Base-by-base conservation (phyloP, 1,284 basidiomycete genomes). In the Earliella scabrosa region DNA sequence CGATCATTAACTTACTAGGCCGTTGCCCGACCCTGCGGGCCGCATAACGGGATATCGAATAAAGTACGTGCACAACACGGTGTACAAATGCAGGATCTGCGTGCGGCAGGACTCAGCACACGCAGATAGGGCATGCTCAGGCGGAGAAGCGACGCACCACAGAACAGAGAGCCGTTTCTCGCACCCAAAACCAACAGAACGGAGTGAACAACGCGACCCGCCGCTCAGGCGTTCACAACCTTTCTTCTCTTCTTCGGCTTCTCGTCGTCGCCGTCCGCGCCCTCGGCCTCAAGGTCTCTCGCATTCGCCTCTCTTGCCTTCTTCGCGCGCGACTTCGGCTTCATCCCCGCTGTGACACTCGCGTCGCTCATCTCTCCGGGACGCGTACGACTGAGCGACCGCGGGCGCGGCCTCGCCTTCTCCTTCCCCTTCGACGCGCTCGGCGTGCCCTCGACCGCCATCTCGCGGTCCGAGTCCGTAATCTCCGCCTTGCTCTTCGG, bases 401-500 rank as follows among this genome's bases (percentile, higher is more conserved):
- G 66, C 54, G 62, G 55, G 47, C 55, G 47, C 41, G 55, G 57
- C 55, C 54, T 60, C 56, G 36, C 53, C 50, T 60, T 65, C 59
- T 62, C 60, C 50, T 60, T 56, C 27, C 41, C 41, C 41, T 50
- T 29, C 38, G 32, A n/a, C 10, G 21, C 4, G 13, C 16, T 27
- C n/a, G 27, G 46, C 21, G 39, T 61, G 9, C 56, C 60, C 45
- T 60, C 63, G 14, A 59, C 60, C 24, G 61, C 61, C 53, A 59
- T 57, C 51, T 70, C 61, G 48, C 52, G 58, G 27, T 63, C 62
- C 4, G 63, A 63, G 32, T 63, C 66, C 34, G 61, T 49, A 34
- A 66, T 56, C 40, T 58, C 59, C 18, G 59, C 49, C 52, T 66
- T 66, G 54, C 63, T 66, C 61, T 68, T 69, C 36, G 65, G 63